Evolutionary conservation across 2,329 filamentous ascomycete genomes (phyloP).

Genomic region (Epichloe sibirici): DNA sequence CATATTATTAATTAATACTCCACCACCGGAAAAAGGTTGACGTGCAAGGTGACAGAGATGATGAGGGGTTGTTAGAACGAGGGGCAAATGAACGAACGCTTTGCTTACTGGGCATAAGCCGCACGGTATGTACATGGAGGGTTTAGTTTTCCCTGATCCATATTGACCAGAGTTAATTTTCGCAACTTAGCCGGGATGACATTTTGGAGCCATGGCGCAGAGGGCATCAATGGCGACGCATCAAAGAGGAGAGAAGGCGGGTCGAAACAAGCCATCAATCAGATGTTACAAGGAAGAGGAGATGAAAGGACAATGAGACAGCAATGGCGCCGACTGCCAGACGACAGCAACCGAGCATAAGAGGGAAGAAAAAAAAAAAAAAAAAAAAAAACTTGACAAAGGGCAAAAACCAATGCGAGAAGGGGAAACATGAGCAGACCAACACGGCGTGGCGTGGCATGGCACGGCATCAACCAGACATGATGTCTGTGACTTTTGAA

Average conservation of each 20-base stretch:
- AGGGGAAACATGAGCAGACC: not conserved
- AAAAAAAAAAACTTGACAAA: not conserved
- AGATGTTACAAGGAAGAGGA: not conserved
- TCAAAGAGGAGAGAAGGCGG: not conserved
- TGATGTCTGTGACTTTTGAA: not conserved
- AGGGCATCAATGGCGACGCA: not conserved
- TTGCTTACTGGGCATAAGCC: not conserved
- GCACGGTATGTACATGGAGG: not conserved
- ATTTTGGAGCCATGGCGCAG: slow-evolving; percentile 1
- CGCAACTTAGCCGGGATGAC: not conserved
- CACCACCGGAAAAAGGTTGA: not conserved
- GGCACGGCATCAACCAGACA: not conserved
- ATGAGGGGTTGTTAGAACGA: not conserved
- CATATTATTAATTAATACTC: too few species aligned
- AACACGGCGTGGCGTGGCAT: not conserved
- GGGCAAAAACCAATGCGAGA: not conserved
- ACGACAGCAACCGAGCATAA: not conserved
- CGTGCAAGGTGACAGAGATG: not conserved
- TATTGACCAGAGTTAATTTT: not conserved
- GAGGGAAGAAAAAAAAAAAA: not conserved
- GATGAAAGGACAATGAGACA: not conserved
- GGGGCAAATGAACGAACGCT: not conserved
- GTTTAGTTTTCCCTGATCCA: not conserved
- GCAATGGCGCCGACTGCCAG: not conserved
- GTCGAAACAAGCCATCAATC: not conserved